These are phyloP conservation scores for Xylariaceae sp. DNA, from an alignment of 2,329 filamentous ascomycete species.

Conservation along the genomic window DNA sequence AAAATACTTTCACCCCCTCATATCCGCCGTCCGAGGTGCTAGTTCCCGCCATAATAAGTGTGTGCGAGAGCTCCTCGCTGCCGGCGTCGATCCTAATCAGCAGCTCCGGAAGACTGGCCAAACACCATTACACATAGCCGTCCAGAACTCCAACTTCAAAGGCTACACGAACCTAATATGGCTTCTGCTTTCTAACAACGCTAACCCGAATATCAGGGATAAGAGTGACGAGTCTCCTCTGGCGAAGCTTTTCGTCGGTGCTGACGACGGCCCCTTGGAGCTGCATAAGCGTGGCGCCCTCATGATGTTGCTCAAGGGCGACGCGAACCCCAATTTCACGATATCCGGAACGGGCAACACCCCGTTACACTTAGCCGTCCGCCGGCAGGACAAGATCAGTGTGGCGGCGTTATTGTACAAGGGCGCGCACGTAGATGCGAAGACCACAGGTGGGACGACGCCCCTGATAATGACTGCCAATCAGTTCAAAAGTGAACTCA, in stretches of 20 bases:
- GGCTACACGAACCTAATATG: conserved; percentile 20
- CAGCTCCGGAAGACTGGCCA: conserved; percentile 11
- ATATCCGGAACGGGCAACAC: conserved; percentile 9
- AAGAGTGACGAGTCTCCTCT: conserved; percentile 10
- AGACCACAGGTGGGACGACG: conserved; percentile 8
- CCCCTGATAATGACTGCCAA: conserved; percentile 14
- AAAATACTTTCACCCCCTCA: conserved; percentile 2
- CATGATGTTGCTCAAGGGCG: too few species aligned
- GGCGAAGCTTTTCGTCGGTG: conserved; percentile 8
- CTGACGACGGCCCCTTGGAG: too few species aligned
- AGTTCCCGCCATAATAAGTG: conserved; percentile 18
- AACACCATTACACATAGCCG: conserved; percentile 17
- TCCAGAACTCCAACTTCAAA: conserved; percentile 14
- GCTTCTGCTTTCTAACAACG: conserved; percentile 13
- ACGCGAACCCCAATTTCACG: conserved; percentile 8
- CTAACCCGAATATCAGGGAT: conserved; percentile 5
- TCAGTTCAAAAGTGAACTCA: conserved; percentile 11
- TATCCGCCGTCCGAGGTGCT: conserved; percentile 13
- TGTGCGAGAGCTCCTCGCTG: conserved; percentile 16
- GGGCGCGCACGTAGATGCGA: conserved; percentile 6
- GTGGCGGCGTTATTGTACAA: conserved; percentile 11
- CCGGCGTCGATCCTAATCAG: conserved; percentile 11
- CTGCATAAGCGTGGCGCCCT: too few species aligned
- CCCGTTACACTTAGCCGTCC: conserved; percentile 9
- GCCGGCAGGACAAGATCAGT: conserved; percentile 10